These are phyloP conservation scores for Diaporthe aspalathi DNA, from an alignment of 2,329 filamentous ascomycete genomes.

Conservation along the genomic window DNA sequence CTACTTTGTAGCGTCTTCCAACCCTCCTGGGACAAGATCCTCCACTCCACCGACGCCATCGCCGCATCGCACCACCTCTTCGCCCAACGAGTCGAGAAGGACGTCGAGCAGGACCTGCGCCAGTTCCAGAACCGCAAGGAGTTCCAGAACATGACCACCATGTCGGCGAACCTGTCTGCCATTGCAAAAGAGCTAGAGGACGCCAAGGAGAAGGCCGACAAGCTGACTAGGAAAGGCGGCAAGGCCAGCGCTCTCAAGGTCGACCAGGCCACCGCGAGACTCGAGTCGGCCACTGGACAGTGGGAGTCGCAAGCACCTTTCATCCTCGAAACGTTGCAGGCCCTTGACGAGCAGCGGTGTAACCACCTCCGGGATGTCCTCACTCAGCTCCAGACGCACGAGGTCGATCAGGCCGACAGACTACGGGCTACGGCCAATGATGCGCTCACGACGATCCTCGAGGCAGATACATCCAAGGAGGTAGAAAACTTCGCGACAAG, in stretches of 20 bases:
- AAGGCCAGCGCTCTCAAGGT: slow-evolving; percentile 83
- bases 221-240: slow-evolving; percentile 81
- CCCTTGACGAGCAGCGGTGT: slow-evolving; percentile 86
- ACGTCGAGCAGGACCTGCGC: slow-evolving; percentile 87
- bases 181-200: slow-evolving; percentile 88
- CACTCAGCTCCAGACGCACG: slow-evolving; percentile 93
- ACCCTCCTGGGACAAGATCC: slow-evolving; percentile 87
- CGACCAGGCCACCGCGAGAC: slow-evolving; percentile 76
- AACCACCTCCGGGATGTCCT: slow-evolving; percentile 92
- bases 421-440: slow-evolving; percentile 80
- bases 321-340: slow-evolving; percentile 92
- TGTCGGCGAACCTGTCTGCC: slow-evolving; percentile 81
- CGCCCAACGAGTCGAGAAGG: slow-evolving; percentile 83
- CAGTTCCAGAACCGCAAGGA: slow-evolving; percentile 80
- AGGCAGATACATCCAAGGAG: slow-evolving; percentile 87
- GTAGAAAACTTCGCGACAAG: slow-evolving; percentile 76
- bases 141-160: slow-evolving; percentile 81
- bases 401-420: slow-evolving; percentile 86
- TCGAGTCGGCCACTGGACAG: slow-evolving; percentile 82
- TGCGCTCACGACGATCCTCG: slow-evolving; percentile 83
- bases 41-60: slow-evolving; percentile 81
- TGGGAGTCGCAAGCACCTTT: slow-evolving; percentile 97
- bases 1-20: slow-evolving; percentile 79
- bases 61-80: slow-evolving; percentile 87
- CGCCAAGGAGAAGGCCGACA: slow-evolving; percentile 87